Evolutionary conservation across 2,329 filamentous ascomycete genomes (phyloP).

Genomic region (Aspergillus neoniger): DNA sequence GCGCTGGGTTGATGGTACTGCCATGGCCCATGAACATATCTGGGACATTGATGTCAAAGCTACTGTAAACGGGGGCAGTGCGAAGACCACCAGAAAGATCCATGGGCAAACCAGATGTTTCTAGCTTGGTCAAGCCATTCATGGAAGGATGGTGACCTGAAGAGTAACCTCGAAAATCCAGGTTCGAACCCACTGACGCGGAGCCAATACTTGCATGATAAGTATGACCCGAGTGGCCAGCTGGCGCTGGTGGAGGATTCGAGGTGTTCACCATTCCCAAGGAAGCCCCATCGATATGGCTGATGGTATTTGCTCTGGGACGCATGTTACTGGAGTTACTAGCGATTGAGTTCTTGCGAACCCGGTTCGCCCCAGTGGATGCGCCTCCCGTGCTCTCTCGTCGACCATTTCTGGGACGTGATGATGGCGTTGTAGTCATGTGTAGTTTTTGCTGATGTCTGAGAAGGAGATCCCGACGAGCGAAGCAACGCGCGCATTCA

Average conservation of each 20-base stretch:
- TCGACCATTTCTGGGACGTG: constrained; percentile 77
- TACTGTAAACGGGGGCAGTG: constrained; percentile 74
- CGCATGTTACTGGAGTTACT: constrained; percentile 65
- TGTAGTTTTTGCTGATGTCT: constrained; percentile 98
- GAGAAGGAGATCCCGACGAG: constrained; percentile 84
- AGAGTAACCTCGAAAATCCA: constrained; percentile 70
- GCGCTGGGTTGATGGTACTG: constrained; percentile 63
- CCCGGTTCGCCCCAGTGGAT: constrained; percentile 67
- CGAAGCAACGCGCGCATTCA: constrained; percentile 92
- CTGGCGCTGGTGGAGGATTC: constrained; percentile 22
- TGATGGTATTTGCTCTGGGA: constrained; percentile 93
- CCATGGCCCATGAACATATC: constrained; percentile 67
- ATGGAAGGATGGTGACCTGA: constrained; percentile 50
- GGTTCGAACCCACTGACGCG: constrained; percentile 54
- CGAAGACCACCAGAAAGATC: constrained; percentile 70
- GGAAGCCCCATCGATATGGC: constrained; percentile 78
- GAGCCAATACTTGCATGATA: constrained; percentile 76
- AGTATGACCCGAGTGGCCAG: constrained; percentile 53
- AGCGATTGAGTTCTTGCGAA: constrained; percentile 89
- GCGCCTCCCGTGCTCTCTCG: constrained; percentile 82
- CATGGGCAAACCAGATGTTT: constrained; percentile 71
- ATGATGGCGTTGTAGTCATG: constrained; percentile 84
- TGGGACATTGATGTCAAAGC: constrained; percentile 71
- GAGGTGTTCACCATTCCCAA: constrained; percentile 61
- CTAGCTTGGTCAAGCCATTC: constrained; percentile 76